Evolutionary conservation across 2,329 filamentous ascomycete species (phyloP), one percentile per base, ranked within the genome.

Genomic region (Epicoccum nigrum): DNA sequence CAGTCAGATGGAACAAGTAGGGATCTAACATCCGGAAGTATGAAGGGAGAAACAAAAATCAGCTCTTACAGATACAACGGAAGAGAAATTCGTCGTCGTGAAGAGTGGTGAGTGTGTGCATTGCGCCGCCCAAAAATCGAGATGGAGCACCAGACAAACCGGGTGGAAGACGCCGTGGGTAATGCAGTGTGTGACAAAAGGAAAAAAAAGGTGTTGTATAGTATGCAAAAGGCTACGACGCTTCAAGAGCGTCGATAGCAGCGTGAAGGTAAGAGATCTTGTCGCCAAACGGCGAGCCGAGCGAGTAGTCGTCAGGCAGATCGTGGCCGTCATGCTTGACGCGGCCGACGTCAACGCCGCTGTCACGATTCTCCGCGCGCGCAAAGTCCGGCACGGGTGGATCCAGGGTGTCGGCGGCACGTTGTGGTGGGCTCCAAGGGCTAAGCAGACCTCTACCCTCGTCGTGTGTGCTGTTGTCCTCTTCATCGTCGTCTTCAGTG

Each of bases 401-500:
- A 33, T 65, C 62, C n/a, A 62, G 33, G 2, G 51, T 51, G 31
- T 64, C 59, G 4, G 34, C 45, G 2, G 61, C 50, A 21, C 58
- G 58, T 16, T 67, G 64, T 1, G 69, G 54, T 15, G 65, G 68
- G 17, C 67, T 73, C 72, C 71, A 74, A 2, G 70, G 67, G 31
- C 71, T 74, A 19, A 74, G 60, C 4, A 74, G 61, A 20, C 68
- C 63, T 44, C 59, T 65, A 1, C 62, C 67, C 27, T 61, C 64
- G 17, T 59, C 55, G 9, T 58, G 23, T 9, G 23, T 25, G 23
- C 23, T 45, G 11, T 48, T 40, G 6, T 34, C 57, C 7, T 60
- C 60, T 4, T 61, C 64, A 19, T 52, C 49, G 23, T 85, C 74
- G 39, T 92, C 88, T 56, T 93, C 89, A 0, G 82, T 80, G 2